Evolutionary conservation across 306 rosid species (phyloP).

Genomic region (Prinsepia uniflora): DNA sequence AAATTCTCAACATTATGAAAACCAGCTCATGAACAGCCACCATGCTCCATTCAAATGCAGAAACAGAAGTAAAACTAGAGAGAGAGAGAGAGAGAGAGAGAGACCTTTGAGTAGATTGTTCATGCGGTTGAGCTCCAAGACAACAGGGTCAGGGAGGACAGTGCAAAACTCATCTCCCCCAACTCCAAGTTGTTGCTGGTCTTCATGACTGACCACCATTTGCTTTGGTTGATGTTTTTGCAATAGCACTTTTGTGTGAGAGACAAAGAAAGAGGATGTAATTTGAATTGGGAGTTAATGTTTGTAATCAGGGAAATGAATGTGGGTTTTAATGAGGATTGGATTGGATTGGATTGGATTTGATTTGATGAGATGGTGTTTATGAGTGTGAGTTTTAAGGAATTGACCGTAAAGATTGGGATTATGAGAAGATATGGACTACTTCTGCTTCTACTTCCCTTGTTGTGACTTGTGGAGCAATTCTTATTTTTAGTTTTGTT

Average conservation of each 20-base stretch:
- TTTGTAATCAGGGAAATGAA: background rate
- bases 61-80: slow-evolving; percentile 2
- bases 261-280: background rate
- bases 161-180: slow-evolving; percentile 46
- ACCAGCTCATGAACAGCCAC: background rate
- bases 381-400: slow-evolving; percentile 36
- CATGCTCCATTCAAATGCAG: background rate
- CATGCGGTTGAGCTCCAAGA: slow-evolving; percentile 66
- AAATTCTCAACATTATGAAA: background rate
- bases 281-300: background rate
- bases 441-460: slow-evolving; percentile 17
- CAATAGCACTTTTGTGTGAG: background rate
- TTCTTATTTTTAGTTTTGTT: background rate
- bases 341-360: background rate
- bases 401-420: slow-evolving; percentile 58
- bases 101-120: slow-evolving; percentile 67
- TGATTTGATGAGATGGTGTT: background rate
- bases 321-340: slow-evolving; percentile 31
- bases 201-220: slow-evolving; percentile 49
- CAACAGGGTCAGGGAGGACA: slow-evolving; percentile 50
- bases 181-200: slow-evolving; percentile 30
- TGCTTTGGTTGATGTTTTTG: background rate
- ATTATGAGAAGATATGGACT: slow-evolving; percentile 5
- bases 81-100: slow-evolving; percentile 2
- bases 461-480: slow-evolving; percentile 47